These are phyloP conservation scores for Lathyrus sativus DNA, from an alignment of 306 rosid species.

Conservation along the genomic window DNA sequence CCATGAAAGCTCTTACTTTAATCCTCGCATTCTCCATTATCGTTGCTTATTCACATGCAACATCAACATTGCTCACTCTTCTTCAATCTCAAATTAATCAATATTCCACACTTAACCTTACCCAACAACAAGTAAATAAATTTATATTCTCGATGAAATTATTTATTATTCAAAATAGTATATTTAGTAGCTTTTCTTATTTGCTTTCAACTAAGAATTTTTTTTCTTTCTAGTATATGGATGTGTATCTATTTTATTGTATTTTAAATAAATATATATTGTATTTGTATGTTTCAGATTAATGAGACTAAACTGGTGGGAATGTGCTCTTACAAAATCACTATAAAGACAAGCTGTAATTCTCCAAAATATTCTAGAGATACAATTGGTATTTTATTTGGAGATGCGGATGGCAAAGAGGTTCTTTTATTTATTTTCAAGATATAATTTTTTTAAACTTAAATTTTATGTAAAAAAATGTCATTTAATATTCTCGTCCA, in stretches of 20 bases:
- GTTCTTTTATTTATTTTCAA: slow-evolving; percentile 32
- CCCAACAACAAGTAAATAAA: background rate
- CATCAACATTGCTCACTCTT: slow-evolving; percentile 31
- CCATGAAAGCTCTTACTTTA: slow-evolving; percentile 16
- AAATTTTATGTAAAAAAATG: too few relatives aligned
- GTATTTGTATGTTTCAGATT: slow-evolving; percentile 27
- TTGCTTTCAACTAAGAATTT: too few relatives aligned
- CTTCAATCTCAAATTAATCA: slow-evolving; percentile 42
- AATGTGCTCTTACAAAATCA: slow-evolving; percentile 40
- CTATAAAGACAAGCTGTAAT: slow-evolving; percentile 72
- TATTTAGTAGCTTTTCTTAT: too few relatives aligned
- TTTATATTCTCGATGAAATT: background rate
- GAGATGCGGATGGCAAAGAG: slow-evolving; percentile 82
- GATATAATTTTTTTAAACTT: too few relatives aligned
- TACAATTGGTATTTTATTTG: slow-evolving; percentile 64
- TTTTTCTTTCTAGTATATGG: too few relatives aligned
- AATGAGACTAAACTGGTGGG: background rate
- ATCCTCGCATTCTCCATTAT: slow-evolving; percentile 26
- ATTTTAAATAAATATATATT: background rate
- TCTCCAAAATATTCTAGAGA: slow-evolving; percentile 70
- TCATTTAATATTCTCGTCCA: too few relatives aligned
- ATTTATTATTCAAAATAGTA: too few relatives aligned
- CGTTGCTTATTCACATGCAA: slow-evolving; percentile 11
- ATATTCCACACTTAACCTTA: slow-evolving; percentile 41
- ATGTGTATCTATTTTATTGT: background rate